These are phyloP conservation scores for Lecanoromycetidae sp. DNA, from an alignment of 2,329 filamentous ascomycete genomes.

Conservation along the genomic window DNA sequence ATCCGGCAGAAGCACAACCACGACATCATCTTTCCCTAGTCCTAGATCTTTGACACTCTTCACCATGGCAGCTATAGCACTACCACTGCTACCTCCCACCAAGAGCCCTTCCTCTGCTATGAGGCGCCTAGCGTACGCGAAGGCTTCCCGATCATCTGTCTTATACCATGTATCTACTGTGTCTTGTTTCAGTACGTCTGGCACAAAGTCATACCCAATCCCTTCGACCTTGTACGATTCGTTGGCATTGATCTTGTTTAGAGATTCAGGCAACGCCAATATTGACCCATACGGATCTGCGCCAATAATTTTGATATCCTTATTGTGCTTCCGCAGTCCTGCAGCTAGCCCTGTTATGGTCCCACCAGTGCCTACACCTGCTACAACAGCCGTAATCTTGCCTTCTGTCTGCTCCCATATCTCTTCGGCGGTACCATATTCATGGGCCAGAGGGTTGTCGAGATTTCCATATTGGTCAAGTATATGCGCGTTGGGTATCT, in stretches of 20 bases:
- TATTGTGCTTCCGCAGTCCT: slow-evolving; percentile 78
- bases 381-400: slow-evolving; percentile 69
- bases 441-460: slow-evolving; percentile 88
- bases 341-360: slow-evolving; percentile 83
- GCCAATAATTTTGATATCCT: slow-evolving; percentile 73
- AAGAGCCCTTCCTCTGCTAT: slow-evolving; percentile 91
- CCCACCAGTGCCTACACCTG: slow-evolving; percentile 87
- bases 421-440: slow-evolving; percentile 88
- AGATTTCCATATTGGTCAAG: slow-evolving; percentile 88
- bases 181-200: slow-evolving; percentile 74
- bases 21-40: slow-evolving; percentile 70
- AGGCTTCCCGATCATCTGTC: slow-evolving; percentile 85
- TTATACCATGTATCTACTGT: slow-evolving; percentile 94
- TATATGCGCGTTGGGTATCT: slow-evolving; percentile 94
- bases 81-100: slow-evolving; percentile 86
- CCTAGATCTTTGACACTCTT: slow-evolving; percentile 63
- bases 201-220: slow-evolving; percentile 97
- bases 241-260: slow-evolving; percentile 73
- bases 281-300: slow-evolving; percentile 90
- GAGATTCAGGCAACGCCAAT: slow-evolving; percentile 62
- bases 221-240: slow-evolving; percentile 95
- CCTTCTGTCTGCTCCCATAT: slow-evolving; percentile 87
- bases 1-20: slow-evolving; percentile 86
- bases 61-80: slow-evolving; percentile 72
- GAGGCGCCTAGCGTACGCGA: slow-evolving; percentile 74